Evolutionary conservation across 2,329 filamentous ascomycete species (phyloP), one percentile per base, ranked within the genome.

Genomic region (Cladophialophora chaetospira): DNA sequence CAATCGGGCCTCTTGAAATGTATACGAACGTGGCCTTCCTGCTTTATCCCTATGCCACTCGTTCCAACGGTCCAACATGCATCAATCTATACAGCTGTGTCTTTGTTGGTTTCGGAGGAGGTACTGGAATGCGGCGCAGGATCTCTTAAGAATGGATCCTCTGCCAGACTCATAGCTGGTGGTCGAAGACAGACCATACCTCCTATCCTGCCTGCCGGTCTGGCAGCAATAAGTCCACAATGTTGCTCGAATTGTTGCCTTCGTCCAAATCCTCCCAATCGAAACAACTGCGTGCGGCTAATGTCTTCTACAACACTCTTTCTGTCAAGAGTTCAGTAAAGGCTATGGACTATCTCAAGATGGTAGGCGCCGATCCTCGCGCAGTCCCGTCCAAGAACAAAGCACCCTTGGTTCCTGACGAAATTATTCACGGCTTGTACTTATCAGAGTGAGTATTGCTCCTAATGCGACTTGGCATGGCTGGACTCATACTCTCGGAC

Each of bases 401-500:
- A 23, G 60, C 60, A 6, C 62, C 62, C 11, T 31, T 62, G 5
- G 55, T 62, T n/a, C 62, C 57, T 19, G 62, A 62, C 33, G 53
- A 54, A 38, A 59, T 63, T 19, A 29, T 63, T 25, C 57, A 60
- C 4, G 57, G 58, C 19, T n/a, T 64, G 28, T 64, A 61, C 28
- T 25, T 64, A 2, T 60, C 60, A 26, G 60, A 63, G 61, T 63
- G 48, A 53, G 61, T 58, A 11, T n/a, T n/a, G n/a, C n/a, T n/a
- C n/a, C n/a, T n/a, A n/a, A n/a, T n/a, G n/a, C n/a, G n/a, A n/a
- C n/a, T n/a, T n/a, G n/a, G 21, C 23, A 23, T 11, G 11, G 5
- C 19, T 31, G 10, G 40, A 13, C 46, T 47, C 48, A 56, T 43
- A 11, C 4, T 19, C 10, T 4, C 43, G 9, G 38, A 46, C 43